Base-by-base conservation (phyloP, 345 rosid genomes). In the Eutrema heterophyllum region DNA sequence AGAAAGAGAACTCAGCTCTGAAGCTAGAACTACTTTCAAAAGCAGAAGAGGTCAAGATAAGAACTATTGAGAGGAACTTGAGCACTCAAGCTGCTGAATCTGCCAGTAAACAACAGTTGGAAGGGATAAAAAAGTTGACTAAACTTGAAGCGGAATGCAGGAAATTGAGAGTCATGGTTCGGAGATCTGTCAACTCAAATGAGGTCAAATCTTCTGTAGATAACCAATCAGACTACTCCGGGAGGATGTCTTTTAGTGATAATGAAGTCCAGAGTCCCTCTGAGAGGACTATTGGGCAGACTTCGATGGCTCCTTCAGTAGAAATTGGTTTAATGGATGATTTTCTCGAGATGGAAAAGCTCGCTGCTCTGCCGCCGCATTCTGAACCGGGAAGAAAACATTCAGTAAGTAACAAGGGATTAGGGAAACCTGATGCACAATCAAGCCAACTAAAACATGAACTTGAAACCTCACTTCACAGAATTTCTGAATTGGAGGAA, bases 331-430 rank as follows among this genome's bases (percentile, higher is more conserved):
- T 95, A 75, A 87, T 95, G 99, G 97, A 91, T 80, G 99, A 94
- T 76, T 94, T 94, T 82, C 89, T 94, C 15, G 98, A 94, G 83
- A 91, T 94, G 96, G 93, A 91, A 71, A 89, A 83, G 81, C 88
- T 93, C 1, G 98, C 90, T 21, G 85, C 90, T 44, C 57, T 68
- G 59, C 89, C 41, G 13, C 33, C 85, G 0, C 83, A 74, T 29
- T 77, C 83, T 63, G 86, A 78, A 78, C 79, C 70, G 14, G 82
- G 71, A 69, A 79, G 73, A 62, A 66, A 83, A 64, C 64, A 56
- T 46, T 32, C 35, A 16, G 87, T 81, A 72, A 58, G 39, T 16
- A 84, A 44, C 54, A 60, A 71, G 39, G 57, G 41, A 40, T 33
- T 83, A 18, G 77, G 82, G 51, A 82, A 76, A 75, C 10, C 66